A percentile compares a stretch with the other conserved stretches of the same genome.
Evolutionary conservation across 148 eudicot species (phyloP).

Genomic region (Arbutus unedo): DNA sequence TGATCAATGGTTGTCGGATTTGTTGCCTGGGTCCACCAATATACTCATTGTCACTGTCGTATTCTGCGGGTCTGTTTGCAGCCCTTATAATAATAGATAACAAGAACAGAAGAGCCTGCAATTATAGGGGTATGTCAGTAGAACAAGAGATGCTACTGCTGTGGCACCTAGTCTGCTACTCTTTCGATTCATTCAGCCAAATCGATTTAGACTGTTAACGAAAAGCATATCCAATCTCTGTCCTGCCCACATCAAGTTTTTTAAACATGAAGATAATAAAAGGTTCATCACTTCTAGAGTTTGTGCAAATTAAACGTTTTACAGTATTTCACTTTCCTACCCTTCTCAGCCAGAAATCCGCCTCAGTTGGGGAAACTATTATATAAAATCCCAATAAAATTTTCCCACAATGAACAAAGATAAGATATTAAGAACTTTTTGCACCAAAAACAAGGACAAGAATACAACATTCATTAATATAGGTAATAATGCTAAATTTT

Average conservation of each 20-base stretch:
- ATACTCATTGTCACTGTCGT: slow-evolving; percentile 94
- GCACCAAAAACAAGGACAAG: no score
- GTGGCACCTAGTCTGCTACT: background rate
- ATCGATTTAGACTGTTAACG: background rate
- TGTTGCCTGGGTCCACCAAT: slow-evolving; percentile 75
- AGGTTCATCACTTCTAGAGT: background rate
- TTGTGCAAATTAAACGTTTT: background rate
- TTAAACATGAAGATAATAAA: background rate
- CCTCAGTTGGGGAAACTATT: no score
- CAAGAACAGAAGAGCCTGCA: slow-evolving; percentile 78
- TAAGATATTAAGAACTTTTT: no score
- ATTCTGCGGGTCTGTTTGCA: slow-evolving; percentile 75
- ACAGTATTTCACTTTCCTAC: background rate
- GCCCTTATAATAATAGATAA: slow-evolving; percentile 79
- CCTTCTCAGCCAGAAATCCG: background rate
- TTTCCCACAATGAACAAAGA: no score
- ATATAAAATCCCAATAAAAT: no score
- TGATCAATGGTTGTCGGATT: slow-evolving; percentile 79
- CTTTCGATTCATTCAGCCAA: background rate
- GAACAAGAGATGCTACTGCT: background rate
- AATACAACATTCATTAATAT: no score
- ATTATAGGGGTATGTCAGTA: slow-evolving; percentile 13
- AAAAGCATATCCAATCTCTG: background rate
- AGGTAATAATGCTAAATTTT: no score
- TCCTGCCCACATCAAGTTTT: background rate